phyloP scores from a whole-genome alignment of 2,329 filamentous ascomycete genomes.

The Alternaria angustiovoidea region DNA sequence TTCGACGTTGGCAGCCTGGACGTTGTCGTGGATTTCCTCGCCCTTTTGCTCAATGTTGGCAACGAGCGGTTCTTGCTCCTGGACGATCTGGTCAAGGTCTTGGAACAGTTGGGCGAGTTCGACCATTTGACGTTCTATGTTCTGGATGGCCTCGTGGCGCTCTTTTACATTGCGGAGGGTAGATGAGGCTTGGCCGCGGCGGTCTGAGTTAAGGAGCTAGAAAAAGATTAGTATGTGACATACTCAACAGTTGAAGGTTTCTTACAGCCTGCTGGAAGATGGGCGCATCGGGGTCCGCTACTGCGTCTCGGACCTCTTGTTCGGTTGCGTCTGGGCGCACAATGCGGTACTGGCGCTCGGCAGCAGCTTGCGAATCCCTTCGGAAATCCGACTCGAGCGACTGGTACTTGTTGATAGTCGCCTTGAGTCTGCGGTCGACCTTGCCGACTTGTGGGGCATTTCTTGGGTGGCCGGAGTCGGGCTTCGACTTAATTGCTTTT shows the following conservation, averaged over 20 bases:
- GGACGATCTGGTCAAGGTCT: slow-evolving; percentile 84
- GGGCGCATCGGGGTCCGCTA: slow-evolving; percentile 77
- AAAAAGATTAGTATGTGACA: slow-evolving; percentile 21
- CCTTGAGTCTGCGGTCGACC: slow-evolving; percentile 80
- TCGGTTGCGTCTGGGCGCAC: slow-evolving; percentile 83
- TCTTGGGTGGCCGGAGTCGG: slow-evolving; percentile 74
- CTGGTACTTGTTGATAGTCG: slow-evolving; percentile 83
- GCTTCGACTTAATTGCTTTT: slow-evolving; percentile 81
- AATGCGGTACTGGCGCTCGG: slow-evolving; percentile 89
- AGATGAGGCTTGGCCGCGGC: slow-evolving; percentile 80
- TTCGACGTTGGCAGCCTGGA: slow-evolving; percentile 84
- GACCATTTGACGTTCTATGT: slow-evolving; percentile 90
- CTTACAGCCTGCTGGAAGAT: slow-evolving; percentile 82
- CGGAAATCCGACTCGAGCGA: slow-evolving; percentile 80
- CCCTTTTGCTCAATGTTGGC: slow-evolving; percentile 84
- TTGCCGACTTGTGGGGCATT: slow-evolving; percentile 83
- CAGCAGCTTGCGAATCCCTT: slow-evolving; percentile 81
- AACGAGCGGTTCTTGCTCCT: slow-evolving; percentile 84
- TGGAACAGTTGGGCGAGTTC: slow-evolving; percentile 88
- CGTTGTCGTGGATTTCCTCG: slow-evolving; percentile 83
- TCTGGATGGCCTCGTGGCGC: slow-evolving; percentile 85
- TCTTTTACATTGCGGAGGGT: slow-evolving; percentile 82
- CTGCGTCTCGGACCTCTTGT: slow-evolving; percentile 77
- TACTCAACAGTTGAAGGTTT: slow-evolving; percentile 1
- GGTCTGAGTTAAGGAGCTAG: slow-evolving; percentile 78